Evolutionary conservation across 192 early-diverging fungal genomes (phyloP).

Genomic region (Coemansia sp.): DNA sequence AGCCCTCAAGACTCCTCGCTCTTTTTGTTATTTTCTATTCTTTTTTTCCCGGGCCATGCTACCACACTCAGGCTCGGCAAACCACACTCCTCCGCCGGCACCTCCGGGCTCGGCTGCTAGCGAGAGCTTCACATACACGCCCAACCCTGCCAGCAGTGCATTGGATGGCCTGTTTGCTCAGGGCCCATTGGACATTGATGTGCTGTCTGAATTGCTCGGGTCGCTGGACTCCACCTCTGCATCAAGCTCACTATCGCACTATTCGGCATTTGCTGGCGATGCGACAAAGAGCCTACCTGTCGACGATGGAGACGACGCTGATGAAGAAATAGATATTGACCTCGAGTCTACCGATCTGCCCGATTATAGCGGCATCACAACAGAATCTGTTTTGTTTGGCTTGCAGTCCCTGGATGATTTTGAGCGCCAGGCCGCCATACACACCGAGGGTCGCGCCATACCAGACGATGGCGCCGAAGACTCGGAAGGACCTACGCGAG

Average conservation of each 20-base stretch:
- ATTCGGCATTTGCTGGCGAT: not conserved
- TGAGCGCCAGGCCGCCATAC: slow-evolving; percentile 34
- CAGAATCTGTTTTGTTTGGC: slow-evolving; percentile 27
- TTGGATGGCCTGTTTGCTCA: not conserved
- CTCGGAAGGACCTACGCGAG: not conserved
- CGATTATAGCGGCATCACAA: slow-evolving; percentile 21
- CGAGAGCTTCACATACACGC: not conserved
- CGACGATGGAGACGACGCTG: not conserved
- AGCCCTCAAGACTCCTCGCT: not conserved
- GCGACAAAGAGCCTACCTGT: not conserved
- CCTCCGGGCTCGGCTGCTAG: slow-evolving; percentile 10
- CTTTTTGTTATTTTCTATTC: not conserved
- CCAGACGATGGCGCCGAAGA: not conserved
- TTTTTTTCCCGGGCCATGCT: not conserved
- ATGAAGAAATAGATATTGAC: not conserved
- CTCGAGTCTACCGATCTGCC: not conserved
- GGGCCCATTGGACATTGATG: slow-evolving; percentile 11
- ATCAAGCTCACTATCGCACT: not conserved
- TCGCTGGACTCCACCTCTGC: slow-evolving; percentile 1
- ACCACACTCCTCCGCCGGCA: slow-evolving; percentile 1
- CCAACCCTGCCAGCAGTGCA: not conserved
- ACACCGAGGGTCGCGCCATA: not conserved
- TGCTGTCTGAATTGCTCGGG: slow-evolving; percentile 20
- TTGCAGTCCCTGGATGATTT: slow-evolving; percentile 43
- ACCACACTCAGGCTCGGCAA: not conserved